A percentile compares a stretch with the other conserved stretches of the same genome.
Evolutionary conservation across 352 stramenopile genomes (phyloP).

Genomic region (Peronospora tabacina): DNA sequence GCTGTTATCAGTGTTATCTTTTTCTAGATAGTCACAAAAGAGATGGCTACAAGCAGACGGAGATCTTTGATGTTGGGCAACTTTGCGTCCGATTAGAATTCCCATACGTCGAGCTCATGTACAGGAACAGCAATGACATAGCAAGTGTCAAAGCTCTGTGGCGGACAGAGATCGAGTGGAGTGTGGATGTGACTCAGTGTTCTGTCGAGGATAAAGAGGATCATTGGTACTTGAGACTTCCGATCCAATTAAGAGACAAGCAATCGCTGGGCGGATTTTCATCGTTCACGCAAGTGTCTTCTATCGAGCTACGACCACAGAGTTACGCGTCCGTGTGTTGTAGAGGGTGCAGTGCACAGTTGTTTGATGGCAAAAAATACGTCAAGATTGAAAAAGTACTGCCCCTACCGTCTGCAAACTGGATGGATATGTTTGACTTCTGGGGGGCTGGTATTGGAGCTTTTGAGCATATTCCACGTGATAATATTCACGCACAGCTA

Average conservation of each 20-base stretch:
- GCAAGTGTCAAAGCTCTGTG: conserved; percentile 25
- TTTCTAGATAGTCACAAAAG: conserved; percentile 17
- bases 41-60: neutral
- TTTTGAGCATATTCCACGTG: conserved; percentile 71
- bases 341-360: conserved; percentile 27
- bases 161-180: conserved; percentile 47
- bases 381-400: conserved; percentile 45
- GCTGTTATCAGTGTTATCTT: conserved; percentile 75
- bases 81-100: conserved; percentile 36
- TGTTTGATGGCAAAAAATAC: conserved; percentile 2
- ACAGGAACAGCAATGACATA: neutral
- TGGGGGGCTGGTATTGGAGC: conserved; percentile 69
- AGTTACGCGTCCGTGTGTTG: conserved; percentile 44
- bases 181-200: conserved; percentile 39
- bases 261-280: conserved; percentile 43
- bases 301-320: conserved; percentile 31
- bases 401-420: conserved; percentile 70
- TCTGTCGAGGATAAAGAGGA: conserved; percentile 35
- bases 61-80: conserved; percentile 15
- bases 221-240: conserved; percentile 60
- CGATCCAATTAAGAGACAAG: conserved; percentile 43
- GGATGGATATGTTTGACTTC: conserved; percentile 86
- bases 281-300: conserved; percentile 46
- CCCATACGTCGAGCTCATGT: conserved; percentile 28
- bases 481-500: conserved; percentile 50